Evolutionary conservation across 352 stramenopile species (phyloP), one percentile per base, ranked within the genome.

Genomic region (Phytophthora kernoviae): DNA sequence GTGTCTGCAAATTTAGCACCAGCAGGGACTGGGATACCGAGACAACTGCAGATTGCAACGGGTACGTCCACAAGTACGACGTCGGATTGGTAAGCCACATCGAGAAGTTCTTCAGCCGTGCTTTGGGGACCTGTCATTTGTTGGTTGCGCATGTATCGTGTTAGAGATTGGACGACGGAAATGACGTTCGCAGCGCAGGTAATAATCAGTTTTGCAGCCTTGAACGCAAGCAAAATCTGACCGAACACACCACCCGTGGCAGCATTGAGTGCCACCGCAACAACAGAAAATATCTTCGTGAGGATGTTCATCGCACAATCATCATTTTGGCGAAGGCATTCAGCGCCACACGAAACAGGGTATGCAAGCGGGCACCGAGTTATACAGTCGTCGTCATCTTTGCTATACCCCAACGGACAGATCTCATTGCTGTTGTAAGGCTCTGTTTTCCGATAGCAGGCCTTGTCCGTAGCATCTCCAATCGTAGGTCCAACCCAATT

Each of bases 311-410:
- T 34, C 7, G 65, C 64, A 45, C 71, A 84, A 47, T 81, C 71
- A 34, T 70, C 57, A 61, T 74, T 85, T 54, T 85, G 75, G 33
- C 65, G 75, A 34, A 85, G 46, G 40, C 76, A 86, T 48, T 86
- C 73, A 56, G 67, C 64, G 22, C 55, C 67, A 24, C 76, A 86
- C 22, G 65, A 42, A 22, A 82, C 75, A 18, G 75, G 75, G 45
- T 82, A 85, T 41, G 79, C 63, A 17, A 85, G 26, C 0, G 74
- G 74, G 42, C 74, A 84, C 47, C 74, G 37, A 10, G 62, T 34
- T 1, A 63, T 26, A 22, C 55, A 63, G 6, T 63, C 55, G 12
- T 48, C 21, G 9, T 17, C 55, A 26, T 52, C 46, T 5, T 58
- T 58, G 21, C 55, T 40, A 41, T 52, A 63, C 6, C 55, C 55